Base-by-base conservation (phyloP, 495 filamentous ascomycete genomes). In the Penicillium daleae region DNA sequence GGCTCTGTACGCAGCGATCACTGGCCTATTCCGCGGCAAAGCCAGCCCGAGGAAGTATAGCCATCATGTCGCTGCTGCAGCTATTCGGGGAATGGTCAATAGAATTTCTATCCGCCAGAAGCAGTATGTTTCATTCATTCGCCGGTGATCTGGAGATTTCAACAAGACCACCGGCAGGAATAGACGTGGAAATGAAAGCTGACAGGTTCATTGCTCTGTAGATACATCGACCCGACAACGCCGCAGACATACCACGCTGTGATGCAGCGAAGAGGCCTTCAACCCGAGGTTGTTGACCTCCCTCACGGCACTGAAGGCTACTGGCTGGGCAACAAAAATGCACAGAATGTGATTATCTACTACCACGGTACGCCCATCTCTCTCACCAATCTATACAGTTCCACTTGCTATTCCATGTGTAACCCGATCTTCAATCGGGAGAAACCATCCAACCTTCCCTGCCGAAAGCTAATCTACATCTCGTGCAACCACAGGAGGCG, bases 291-390 rank as follows among this genome's bases (percentile, higher is more conserved):
- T 22, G 76, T 85, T 21, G 65, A 78, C 4, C 77, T 89, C 6
- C 69, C 77, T 8, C 75, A 83, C 42, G 83, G 81, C 37, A 78
- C 80, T 13, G 73, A 75, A 55, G 86, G 82, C 26, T 82, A 85
- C 63, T 89, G 87, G 87, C 68, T 89, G 8, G 87, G 87, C 5
- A 74, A 78, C 37, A 77, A 80, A 52, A 73, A 76, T 37, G 85
- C 86, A 8, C 77, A 86, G 70, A 82, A 85, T 32, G 73, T 86
- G 0, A 63, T 90, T 7, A 32, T 89, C 6, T 89, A 83, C 67
- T 86, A 85, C 64, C 86, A 87, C 59, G 88, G 84, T 86, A 32
- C 33, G 74, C 29, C 27, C 19, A 50, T 31, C 42, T 39, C 33
- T 10, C n/a, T 2, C 13, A 9, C 2, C 1, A 10, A 15, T n/a